A percentile compares a stretch with the other conserved stretches of the same genome.
These are phyloP conservation scores for Tephrocybe rancida DNA, from an alignment of 768 basidiomycete species.

Conservation along the genomic window DNA sequence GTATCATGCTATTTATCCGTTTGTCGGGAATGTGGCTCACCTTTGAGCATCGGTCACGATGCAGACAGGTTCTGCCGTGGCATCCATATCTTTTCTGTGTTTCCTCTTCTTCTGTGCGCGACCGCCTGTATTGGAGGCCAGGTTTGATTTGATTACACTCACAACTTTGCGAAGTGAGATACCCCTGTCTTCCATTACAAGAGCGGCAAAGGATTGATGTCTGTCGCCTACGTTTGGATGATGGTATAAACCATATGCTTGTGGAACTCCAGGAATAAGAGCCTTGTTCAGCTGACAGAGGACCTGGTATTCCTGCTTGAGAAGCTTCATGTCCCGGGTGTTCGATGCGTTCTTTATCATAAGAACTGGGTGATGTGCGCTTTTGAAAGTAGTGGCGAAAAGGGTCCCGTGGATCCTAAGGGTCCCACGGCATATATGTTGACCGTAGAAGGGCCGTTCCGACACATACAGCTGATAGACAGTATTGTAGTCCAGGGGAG, in stretches of 20 bases:
- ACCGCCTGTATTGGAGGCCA: too few relatives aligned
- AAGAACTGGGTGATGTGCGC: not conserved
- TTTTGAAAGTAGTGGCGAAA: not conserved
- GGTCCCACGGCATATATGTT: not conserved
- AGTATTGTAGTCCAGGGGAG: not conserved
- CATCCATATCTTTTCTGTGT: not conserved
- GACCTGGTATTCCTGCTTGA: not conserved
- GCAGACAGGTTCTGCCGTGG: not conserved
- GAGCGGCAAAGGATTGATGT: not conserved
- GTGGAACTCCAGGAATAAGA: not conserved
- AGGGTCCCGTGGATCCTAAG: not conserved
- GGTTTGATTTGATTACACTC: not conserved
- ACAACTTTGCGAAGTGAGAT: not conserved
- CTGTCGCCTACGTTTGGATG: not conserved
- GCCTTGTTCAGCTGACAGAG: not conserved
- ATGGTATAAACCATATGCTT: not conserved
- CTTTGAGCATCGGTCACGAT: not conserved
- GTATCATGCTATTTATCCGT: not conserved
- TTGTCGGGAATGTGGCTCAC: not conserved
- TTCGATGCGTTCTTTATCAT: not conserved
- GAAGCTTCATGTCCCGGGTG: not conserved
- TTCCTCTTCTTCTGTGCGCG: not conserved
- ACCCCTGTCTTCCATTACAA: conserved; percentile 4
- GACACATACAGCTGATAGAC: not conserved
- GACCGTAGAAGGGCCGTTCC: not conserved